phyloP scores from a whole-genome alignment of 2,329 filamentous ascomycete genomes.

The Curvularia lunata region DNA sequence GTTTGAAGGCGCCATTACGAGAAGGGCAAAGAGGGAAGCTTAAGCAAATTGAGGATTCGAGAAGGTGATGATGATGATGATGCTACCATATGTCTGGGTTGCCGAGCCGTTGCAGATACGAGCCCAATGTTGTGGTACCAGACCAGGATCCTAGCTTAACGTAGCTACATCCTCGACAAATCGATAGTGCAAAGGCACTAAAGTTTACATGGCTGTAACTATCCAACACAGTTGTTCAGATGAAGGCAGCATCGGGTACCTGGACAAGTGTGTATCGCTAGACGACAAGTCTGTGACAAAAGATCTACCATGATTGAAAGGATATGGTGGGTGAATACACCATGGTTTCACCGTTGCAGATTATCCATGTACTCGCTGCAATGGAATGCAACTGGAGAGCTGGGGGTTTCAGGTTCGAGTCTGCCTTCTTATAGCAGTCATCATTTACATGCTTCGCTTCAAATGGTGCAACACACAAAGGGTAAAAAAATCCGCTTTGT shows the following conservation, averaged over 20 bases:
- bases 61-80: neutral
- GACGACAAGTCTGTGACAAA: neutral
- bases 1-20: neutral
- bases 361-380: neutral
- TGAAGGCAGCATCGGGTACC: neutral
- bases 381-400: neutral
- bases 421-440: neutral
- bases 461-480: neutral
- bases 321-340: neutral
- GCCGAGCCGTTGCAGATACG: neutral
- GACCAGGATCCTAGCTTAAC: neutral
- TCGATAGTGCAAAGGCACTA: neutral
- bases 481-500: neutral
- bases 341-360: neutral
- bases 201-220: neutral
- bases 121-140: neutral
- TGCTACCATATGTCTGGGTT: neutral
- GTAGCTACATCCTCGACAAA: neutral
- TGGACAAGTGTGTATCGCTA: neutral
- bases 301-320: neutral
- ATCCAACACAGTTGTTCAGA: neutral
- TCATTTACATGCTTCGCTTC: neutral
- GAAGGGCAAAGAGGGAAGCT: neutral
- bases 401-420: neutral
- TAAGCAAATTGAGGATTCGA: neutral